These are phyloP conservation scores for Wickerhamomyces mucosus DNA, from an alignment of 805 yeast genomes.

Conservation along the genomic window DNA sequence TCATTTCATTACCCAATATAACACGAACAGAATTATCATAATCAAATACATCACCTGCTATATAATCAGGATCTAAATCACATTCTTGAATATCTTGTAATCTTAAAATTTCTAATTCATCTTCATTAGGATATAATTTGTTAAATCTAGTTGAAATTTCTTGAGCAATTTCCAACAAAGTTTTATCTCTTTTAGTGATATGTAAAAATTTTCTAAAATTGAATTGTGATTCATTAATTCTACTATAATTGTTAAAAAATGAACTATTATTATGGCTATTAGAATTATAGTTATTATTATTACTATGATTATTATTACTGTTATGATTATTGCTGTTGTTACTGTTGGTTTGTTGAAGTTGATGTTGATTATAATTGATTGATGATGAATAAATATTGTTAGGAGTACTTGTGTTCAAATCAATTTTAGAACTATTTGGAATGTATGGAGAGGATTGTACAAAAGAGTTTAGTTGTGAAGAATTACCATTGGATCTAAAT, in stretches of 20 bases:
- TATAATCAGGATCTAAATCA: conserved; percentile 73
- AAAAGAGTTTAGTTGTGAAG: too few relatives aligned
- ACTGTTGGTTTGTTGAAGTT: too few relatives aligned
- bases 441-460: conserved; percentile 8
- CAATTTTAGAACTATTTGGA: too few relatives aligned
- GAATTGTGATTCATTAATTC: too few relatives aligned
- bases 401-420: conserved; percentile 29
- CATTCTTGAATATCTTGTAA: conserved; percentile 61
- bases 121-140: conserved; percentile 58
- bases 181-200: conserved; percentile 39
- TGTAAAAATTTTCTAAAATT: conserved; percentile 54
- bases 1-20: conserved; percentile 31
- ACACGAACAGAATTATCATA: conserved; percentile 38
- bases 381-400: too few relatives aligned
- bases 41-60: conserved; percentile 55
- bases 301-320: too few relatives aligned
- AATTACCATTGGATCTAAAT: too few relatives aligned
- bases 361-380: too few relatives aligned
- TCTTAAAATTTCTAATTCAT: conserved; percentile 42
- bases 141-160: conserved; percentile 48
- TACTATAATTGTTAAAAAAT: too few relatives aligned
- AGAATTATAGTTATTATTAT: too few relatives aligned
- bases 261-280: too few relatives aligned
- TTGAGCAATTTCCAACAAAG: conserved; percentile 38
- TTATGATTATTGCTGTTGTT: too few relatives aligned